Percentiles rank a stretch among this genome's conserved stretches.
phyloP scores from a whole-genome alignment of 768 basidiomycete species.

The Leccinum barrowsii region DNA sequence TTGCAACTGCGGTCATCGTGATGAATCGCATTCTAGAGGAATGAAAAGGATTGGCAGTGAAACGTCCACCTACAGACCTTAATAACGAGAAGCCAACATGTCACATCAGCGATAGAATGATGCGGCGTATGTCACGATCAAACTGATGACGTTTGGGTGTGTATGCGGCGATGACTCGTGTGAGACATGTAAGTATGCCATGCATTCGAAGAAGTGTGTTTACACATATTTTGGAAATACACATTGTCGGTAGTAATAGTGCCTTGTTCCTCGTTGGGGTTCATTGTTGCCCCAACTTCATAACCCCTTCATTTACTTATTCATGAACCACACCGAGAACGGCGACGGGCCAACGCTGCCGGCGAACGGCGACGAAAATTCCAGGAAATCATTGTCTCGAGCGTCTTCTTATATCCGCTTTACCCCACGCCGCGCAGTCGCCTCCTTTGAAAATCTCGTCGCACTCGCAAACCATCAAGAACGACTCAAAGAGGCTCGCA shows the following conservation, averaged over 20 bases:
- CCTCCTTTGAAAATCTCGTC: slow-evolving; percentile 81
- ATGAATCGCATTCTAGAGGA: too few species aligned
- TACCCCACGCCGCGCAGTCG: slow-evolving; percentile 55
- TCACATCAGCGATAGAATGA: too few species aligned
- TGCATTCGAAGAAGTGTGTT: too few species aligned
- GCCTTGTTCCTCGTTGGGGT: neutral
- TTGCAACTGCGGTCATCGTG: too few species aligned
- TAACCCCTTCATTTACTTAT: neutral
- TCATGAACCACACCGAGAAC: slow-evolving; percentile 6
- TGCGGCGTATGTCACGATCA: too few species aligned
- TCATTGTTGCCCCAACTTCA: neutral
- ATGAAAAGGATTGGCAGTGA: too few species aligned
- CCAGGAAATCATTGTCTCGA: slow-evolving; percentile 11
- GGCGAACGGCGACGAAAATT: neutral
- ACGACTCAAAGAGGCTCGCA: slow-evolving; percentile 64
- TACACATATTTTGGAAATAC: too few species aligned
- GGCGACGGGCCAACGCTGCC: slow-evolving; percentile 2
- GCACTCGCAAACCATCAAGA: slow-evolving; percentile 85
- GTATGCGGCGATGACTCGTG: too few species aligned
- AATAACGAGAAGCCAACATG: too few species aligned
- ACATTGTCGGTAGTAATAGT: neutral
- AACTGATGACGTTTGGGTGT: too few species aligned
- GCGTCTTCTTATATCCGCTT: slow-evolving; percentile 43
- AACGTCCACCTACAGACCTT: too few species aligned
- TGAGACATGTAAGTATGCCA: too few species aligned